Evolutionary conservation across 164 flowering plant genomes (phyloP).

Genomic region (Kalanchoe fedtschenkoi): DNA sequence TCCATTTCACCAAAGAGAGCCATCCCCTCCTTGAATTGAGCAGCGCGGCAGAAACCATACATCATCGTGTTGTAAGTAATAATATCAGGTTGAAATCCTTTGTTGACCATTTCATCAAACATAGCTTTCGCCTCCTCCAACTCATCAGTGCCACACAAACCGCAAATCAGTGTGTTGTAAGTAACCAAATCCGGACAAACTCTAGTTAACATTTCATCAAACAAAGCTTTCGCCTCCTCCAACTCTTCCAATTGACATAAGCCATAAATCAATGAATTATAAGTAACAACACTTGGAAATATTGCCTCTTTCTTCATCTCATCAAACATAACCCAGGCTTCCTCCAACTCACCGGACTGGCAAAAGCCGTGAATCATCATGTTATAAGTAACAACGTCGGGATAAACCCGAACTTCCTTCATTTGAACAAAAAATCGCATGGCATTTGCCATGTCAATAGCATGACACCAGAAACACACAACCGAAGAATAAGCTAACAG

Average conservation of each 20-base stretch:
- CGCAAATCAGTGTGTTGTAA: background rate
- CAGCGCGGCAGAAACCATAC: background rate
- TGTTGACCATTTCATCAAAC: background rate
- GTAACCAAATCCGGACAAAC: background rate
- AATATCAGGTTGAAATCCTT: background rate
- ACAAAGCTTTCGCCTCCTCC: background rate
- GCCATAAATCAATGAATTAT: conserved; percentile 6
- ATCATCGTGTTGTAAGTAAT: background rate
- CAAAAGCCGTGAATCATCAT: conserved; percentile 9
- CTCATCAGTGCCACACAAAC: background rate
- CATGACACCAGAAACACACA: background rate
- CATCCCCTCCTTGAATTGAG: background rate
- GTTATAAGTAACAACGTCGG: conserved; percentile 8
- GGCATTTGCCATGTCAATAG: conserved; percentile 5
- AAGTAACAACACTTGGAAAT: background rate
- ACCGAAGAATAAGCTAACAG: background rate
- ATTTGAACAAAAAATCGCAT: conserved; percentile 2
- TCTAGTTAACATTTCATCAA: background rate
- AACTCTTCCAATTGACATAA: background rate
- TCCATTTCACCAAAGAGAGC: background rate
- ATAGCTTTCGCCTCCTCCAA: background rate
- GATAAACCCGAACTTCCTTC: background rate
- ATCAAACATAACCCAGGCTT: background rate
- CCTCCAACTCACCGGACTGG: conserved; percentile 4
- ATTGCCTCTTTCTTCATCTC: conserved; percentile 5